These are phyloP conservation scores for Ceratobasidium sp. DNA, from an alignment of 1,284 basidiomycete species.

Conservation along the genomic window DNA sequence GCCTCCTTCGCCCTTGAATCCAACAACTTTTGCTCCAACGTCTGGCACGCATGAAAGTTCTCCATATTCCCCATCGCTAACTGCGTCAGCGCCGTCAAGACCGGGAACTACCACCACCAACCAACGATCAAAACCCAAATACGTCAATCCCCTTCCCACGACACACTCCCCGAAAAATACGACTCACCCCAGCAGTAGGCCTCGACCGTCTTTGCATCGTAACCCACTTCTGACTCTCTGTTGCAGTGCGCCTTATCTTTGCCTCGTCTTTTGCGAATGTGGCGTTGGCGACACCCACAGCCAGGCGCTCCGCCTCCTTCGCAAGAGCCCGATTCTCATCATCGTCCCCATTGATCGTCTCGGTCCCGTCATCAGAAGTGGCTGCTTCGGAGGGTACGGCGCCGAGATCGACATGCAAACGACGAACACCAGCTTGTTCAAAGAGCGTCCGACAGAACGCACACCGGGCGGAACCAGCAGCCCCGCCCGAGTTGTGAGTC, in stretches of 20 bases:
- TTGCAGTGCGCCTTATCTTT: conserved; percentile 26
- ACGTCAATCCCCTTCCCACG: conserved; percentile 2
- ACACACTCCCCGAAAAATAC: background rate
- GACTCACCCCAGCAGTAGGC: conserved; percentile 30
- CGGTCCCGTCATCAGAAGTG: conserved; percentile 39
- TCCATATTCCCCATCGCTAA: conserved; percentile 43
- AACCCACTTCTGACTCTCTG: conserved; percentile 33
- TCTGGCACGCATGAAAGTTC: conserved; percentile 40
- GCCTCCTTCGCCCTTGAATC: conserved; percentile 37
- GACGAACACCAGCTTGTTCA: conserved; percentile 38
- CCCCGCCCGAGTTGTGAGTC: conserved; percentile 9
- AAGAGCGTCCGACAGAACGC: conserved; percentile 41
- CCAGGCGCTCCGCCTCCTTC: conserved; percentile 31
- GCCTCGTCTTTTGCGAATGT: conserved; percentile 28
- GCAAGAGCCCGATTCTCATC: conserved; percentile 32
- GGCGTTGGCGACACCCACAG: conserved; percentile 18
- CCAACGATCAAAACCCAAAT: background rate
- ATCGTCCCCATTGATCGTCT: conserved; percentile 41
- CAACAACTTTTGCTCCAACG: conserved; percentile 41
- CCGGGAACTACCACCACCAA: conserved; percentile 34
- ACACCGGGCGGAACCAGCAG: conserved; percentile 32
- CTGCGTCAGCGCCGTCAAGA: conserved; percentile 40
- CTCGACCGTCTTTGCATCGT: conserved; percentile 10
- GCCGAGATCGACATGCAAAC: conserved; percentile 42
- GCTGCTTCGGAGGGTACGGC: conserved; percentile 38